Conservation (phyloP, 1,284 basidiomycete genomes). For the Omphalotus olearius region DNA sequence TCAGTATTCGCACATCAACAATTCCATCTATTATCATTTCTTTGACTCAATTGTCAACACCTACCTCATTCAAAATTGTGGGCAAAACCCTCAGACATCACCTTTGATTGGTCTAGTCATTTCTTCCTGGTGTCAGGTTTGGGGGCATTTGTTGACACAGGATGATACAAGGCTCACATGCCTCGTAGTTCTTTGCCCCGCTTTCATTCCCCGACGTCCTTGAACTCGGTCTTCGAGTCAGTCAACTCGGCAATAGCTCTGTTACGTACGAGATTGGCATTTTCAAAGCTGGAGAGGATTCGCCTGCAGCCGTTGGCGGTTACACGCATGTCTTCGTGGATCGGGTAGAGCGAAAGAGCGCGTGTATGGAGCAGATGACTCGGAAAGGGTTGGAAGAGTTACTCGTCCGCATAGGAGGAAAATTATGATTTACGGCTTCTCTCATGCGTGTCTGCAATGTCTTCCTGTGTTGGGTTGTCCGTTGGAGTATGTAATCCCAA, state of each 20-base stretch:
- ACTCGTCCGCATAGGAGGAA: constrained; percentile 7
- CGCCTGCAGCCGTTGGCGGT: constrained; percentile 63
- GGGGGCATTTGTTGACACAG: background rate
- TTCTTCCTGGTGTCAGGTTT: constrained; percentile 61
- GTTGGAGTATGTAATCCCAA: too few species aligned
- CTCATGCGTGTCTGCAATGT: too few species aligned
- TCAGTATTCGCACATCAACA: constrained; percentile 76
- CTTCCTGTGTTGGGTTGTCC: too few species aligned
- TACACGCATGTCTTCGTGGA: constrained; percentile 82
- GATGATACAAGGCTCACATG: background rate
- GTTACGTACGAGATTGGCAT: constrained; percentile 74
- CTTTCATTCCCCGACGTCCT: constrained; percentile 65
- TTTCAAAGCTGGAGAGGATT: constrained; percentile 46
- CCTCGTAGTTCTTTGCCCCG: constrained; percentile 55
- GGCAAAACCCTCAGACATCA: constrained; percentile 44
- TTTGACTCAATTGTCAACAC: constrained; percentile 76
- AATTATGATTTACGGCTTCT: background rate
- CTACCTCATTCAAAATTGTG: constrained; percentile 60
- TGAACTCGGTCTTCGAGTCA: constrained; percentile 62
- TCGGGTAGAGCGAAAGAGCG: constrained; percentile 48
- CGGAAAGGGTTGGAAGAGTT: constrained; percentile 40
- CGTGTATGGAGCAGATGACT: constrained; percentile 34
- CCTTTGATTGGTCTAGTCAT: constrained; percentile 66
- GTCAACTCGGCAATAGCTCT: constrained; percentile 62
- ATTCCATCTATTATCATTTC: constrained; percentile 73